phyloP scores from a whole-genome alignment of 2,329 filamentous ascomycete species.

The Neofusicoccum cordaticola region DNA sequence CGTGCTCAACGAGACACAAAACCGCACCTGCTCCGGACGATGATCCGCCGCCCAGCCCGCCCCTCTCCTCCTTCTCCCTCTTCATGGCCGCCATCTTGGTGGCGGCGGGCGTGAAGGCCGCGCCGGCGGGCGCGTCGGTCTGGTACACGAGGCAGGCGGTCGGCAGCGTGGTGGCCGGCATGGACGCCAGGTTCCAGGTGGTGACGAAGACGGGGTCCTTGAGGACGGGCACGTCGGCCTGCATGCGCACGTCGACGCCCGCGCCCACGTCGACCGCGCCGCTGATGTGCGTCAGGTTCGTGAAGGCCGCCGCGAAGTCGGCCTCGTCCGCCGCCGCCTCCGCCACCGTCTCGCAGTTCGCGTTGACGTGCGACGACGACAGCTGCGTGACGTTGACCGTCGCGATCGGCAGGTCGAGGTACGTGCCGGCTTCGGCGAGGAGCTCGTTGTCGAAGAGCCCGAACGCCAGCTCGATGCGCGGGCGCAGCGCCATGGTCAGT shows the following conservation, averaged over 20 bases:
- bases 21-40: background rate
- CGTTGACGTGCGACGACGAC: background rate
- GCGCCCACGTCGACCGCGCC: background rate
- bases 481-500: constrained; percentile 30
- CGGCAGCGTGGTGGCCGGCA: background rate
- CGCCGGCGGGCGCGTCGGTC: background rate
- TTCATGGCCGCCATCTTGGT: constrained; percentile 2
- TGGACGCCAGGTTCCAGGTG: background rate
- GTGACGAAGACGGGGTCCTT: background rate
- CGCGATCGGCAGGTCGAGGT: constrained; percentile 29
- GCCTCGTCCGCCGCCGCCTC: background rate
- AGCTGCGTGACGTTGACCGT: constrained; percentile 8
- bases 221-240: constrained; percentile 3
- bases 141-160: constrained; percentile 5
- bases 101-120: background rate
- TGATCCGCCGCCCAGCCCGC: background rate
- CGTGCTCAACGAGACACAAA: background rate
- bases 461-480: constrained; percentile 36
- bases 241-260: constrained; percentile 2
- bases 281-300: constrained; percentile 6
- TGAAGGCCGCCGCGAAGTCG: background rate
- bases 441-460: constrained; percentile 29
- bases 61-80: background rate
- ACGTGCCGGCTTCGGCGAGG: constrained; percentile 28
- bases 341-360: background rate